These are phyloP conservation scores for Geotrichum bryndzae DNA, from an alignment of 1,139 yeast species.

Conservation along the genomic window DNA sequence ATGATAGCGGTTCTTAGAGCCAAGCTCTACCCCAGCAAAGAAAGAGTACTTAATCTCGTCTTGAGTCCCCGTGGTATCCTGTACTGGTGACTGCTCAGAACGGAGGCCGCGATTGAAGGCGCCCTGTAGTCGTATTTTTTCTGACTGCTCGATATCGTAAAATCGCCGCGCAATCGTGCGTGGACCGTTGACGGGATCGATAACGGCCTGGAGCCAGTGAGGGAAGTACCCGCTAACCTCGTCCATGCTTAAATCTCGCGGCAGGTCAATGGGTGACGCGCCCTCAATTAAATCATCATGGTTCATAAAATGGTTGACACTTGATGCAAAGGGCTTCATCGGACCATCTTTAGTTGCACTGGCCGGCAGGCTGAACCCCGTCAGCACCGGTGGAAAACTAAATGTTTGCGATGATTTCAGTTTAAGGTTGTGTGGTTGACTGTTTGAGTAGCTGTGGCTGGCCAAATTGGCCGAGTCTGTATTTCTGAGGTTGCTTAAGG, in stretches of 20 bases:
- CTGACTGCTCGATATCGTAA: slow-evolving; percentile 35
- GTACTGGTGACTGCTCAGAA: neutral
- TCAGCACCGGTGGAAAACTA: slow-evolving; percentile 23
- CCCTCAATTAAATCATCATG: slow-evolving; percentile 19
- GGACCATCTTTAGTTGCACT: slow-evolving; percentile 11
- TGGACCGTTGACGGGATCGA: slow-evolving; percentile 29
- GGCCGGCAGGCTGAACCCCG: slow-evolving; percentile 27
- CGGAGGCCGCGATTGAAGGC: slow-evolving; percentile 18
- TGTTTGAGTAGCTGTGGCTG: slow-evolving; percentile 17
- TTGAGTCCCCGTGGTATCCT: neutral
- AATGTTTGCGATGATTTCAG: slow-evolving; percentile 4
- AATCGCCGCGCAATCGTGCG: slow-evolving; percentile 35
- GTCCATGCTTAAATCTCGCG: slow-evolving; percentile 5
- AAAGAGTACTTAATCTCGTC: slow-evolving; percentile 36
- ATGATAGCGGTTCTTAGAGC: slow-evolving; percentile 67
- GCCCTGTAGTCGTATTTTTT: slow-evolving; percentile 31
- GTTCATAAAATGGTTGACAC: slow-evolving; percentile 16
- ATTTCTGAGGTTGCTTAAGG: neutral
- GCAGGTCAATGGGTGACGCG: slow-evolving; percentile 16
- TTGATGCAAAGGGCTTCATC: slow-evolving; percentile 5
- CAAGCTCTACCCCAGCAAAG: slow-evolving; percentile 69
- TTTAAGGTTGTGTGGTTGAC: slow-evolving; percentile 6
- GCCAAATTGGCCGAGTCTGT: neutral
- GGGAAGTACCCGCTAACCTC: slow-evolving; percentile 28
- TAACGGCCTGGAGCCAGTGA: slow-evolving; percentile 33